Conservation (phyloP, 2,329 filamentous ascomycete species). For the Trichoderma atrobrunneum region DNA sequence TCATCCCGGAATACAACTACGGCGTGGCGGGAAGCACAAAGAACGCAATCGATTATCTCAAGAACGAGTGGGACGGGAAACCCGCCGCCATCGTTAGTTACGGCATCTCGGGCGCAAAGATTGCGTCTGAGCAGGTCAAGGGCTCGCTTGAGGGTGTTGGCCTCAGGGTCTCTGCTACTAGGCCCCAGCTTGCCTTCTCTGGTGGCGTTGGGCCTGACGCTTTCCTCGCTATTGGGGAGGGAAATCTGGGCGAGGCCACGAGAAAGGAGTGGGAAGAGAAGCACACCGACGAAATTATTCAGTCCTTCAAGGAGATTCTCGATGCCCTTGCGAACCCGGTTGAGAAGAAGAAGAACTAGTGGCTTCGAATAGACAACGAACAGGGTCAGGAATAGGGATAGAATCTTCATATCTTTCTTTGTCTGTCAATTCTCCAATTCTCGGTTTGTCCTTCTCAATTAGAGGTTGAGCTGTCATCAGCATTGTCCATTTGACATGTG, state of each 20-base stretch:
- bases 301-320: conserved; percentile 13
- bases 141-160: background rate
- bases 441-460: background rate
- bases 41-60: conserved; percentile 60
- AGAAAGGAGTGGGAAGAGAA: conserved; percentile 16
- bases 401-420: background rate
- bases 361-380: background rate
- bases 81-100: conserved; percentile 53
- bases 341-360: conserved; percentile 14
- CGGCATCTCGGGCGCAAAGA: conserved; percentile 43
- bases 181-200: conserved; percentile 5
- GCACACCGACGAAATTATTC: background rate
- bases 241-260: conserved; percentile 5
- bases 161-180: background rate
- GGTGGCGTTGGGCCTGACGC: background rate
- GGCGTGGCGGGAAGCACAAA: conserved; percentile 52
- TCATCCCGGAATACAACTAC: conserved; percentile 53
- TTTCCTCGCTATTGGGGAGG: conserved; percentile 10
- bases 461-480: background rate
- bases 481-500: background rate
- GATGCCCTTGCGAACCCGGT: conserved; percentile 9
- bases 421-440: background rate
- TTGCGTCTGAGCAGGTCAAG: conserved; percentile 9
- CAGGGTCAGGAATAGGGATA: background rate
- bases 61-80: conserved; percentile 55